Conservation (phyloP, 768 basidiomycete species). For the Symmetrospora coprosmae region DNA sequence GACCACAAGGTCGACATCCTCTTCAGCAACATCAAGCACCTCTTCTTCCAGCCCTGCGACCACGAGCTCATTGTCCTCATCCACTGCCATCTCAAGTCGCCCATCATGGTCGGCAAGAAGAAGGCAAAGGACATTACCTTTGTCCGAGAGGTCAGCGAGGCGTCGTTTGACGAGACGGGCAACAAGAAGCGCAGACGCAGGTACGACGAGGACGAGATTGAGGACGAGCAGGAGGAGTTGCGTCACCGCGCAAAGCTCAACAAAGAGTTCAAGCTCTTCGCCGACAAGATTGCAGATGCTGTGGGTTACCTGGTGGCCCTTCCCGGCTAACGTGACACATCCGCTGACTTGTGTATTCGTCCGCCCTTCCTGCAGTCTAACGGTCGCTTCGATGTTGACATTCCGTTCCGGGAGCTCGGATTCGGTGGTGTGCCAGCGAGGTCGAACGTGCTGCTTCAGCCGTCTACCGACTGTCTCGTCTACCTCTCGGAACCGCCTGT, state of each 20-base stretch:
- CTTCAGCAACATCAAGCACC: conserved; percentile 92
- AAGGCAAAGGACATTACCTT: conserved; percentile 97
- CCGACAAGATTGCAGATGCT: conserved; percentile 80
- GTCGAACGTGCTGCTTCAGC: conserved; percentile 83
- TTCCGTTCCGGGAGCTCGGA: conserved; percentile 90
- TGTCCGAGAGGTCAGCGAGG: conserved; percentile 91
- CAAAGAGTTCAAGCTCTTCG: conserved; percentile 84
- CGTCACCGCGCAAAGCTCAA: conserved; percentile 76
- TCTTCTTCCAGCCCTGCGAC: conserved; percentile 98
- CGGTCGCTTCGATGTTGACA: conserved; percentile 78
- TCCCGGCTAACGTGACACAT: background rate
- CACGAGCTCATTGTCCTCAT: conserved; percentile 86
- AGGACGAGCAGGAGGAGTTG: conserved; percentile 93
- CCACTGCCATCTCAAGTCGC: conserved; percentile 80
- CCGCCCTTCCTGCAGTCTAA: conserved; percentile 47
- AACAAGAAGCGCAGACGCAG: conserved; percentile 93
- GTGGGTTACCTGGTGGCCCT: conserved; percentile 48
- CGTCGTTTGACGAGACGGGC: conserved; percentile 98
- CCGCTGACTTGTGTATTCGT: background rate
- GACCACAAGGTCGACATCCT: conserved; percentile 79
- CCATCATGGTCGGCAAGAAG: conserved; percentile 98
- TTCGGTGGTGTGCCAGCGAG: conserved; percentile 85
- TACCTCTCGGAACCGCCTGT: conserved; percentile 91
- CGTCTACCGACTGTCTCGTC: conserved; percentile 90
- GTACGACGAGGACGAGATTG: conserved; percentile 88